A percentile compares a stretch with the other conserved stretches of the same genome.
Conservation (phyloP, 352 stramenopile genomes). For the Peronospora belbahrii region DNA sequence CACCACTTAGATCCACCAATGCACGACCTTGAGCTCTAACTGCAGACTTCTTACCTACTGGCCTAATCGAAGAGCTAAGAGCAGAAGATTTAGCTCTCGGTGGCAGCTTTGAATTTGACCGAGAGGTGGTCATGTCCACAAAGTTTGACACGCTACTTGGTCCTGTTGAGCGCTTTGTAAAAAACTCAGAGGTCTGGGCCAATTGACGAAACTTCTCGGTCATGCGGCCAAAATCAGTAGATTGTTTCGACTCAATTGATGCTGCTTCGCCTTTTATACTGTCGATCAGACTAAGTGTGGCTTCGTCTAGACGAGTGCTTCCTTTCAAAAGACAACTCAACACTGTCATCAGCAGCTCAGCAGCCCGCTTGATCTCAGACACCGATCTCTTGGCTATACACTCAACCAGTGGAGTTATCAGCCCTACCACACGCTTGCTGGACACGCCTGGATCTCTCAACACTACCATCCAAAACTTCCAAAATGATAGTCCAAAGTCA, state of each 20-base stretch:
- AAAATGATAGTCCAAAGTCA: constrained; percentile 67
- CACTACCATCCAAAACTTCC: constrained; percentile 57
- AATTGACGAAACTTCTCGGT: constrained; percentile 62
- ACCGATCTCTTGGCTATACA: constrained; percentile 40
- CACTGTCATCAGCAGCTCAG: constrained; percentile 60
- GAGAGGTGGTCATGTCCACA: constrained; percentile 11
- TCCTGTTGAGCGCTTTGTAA: constrained; percentile 30
- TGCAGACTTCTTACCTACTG: constrained; percentile 59
- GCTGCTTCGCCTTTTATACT: constrained; percentile 38
- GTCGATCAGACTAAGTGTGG: constrained; percentile 37
- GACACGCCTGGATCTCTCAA: constrained; percentile 40
- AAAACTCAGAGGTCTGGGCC: constrained; percentile 44
- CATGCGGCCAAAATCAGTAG: constrained; percentile 57
- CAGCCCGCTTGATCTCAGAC: constrained; percentile 55
- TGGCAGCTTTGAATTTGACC: constrained; percentile 23
- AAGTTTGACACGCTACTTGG: constrained; percentile 7
- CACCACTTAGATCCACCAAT: constrained; percentile 41
- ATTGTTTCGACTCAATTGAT: constrained; percentile 54
- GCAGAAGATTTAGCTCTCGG: constrained; percentile 6
- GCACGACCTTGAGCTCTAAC: constrained; percentile 35
- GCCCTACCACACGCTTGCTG: constrained; percentile 44
- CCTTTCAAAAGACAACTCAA: constrained; percentile 44
- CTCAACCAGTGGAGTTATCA: constrained; percentile 46
- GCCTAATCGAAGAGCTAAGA: constrained; percentile 17
- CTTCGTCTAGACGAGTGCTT: constrained; percentile 46